Percentiles rank a stretch among this genome's conserved stretches.
Evolutionary conservation across 768 basidiomycete species (phyloP).

Genomic region (Lactarius quietus): DNA sequence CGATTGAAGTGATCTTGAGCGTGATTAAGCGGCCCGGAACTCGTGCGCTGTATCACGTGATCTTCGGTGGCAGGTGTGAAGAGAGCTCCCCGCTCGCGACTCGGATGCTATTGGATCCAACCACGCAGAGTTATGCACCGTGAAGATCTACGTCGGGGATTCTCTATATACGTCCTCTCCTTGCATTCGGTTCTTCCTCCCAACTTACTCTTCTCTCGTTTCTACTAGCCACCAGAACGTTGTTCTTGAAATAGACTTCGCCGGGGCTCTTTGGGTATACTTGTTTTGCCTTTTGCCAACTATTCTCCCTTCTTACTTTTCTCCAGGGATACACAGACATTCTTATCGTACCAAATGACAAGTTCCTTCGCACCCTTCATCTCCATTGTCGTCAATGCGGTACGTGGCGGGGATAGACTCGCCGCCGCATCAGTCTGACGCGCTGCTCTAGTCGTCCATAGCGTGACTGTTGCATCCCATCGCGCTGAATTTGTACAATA

Average conservation of each 20-base stretch:
- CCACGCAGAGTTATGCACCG: conserved; percentile 52
- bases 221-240: conserved; percentile 96
- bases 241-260: conserved; percentile 89
- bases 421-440: conserved; percentile 26
- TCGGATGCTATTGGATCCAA: no score
- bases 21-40: neutral
- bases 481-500: conserved; percentile 74
- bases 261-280: conserved; percentile 78
- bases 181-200: conserved; percentile 24
- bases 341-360: conserved; percentile 76
- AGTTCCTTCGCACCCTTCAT: conserved; percentile 77
- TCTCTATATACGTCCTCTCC: conserved; percentile 77
- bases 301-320: conserved; percentile 16
- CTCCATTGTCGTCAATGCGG: conserved; percentile 88
- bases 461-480: conserved; percentile 67
- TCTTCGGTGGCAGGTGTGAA: neutral
- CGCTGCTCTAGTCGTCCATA: conserved; percentile 55
- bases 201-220: conserved; percentile 47
- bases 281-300: conserved; percentile 25
- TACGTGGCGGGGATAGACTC: conserved; percentile 38
- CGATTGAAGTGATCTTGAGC: neutral
- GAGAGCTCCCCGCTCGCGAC: neutral
- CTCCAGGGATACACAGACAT: conserved; percentile 89
- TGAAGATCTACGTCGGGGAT: conserved; percentile 76
- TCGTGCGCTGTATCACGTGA: conserved; percentile 6